Base-by-base conservation (phyloP, 208 protist species). In the Wallacemonas sp. region DNA sequence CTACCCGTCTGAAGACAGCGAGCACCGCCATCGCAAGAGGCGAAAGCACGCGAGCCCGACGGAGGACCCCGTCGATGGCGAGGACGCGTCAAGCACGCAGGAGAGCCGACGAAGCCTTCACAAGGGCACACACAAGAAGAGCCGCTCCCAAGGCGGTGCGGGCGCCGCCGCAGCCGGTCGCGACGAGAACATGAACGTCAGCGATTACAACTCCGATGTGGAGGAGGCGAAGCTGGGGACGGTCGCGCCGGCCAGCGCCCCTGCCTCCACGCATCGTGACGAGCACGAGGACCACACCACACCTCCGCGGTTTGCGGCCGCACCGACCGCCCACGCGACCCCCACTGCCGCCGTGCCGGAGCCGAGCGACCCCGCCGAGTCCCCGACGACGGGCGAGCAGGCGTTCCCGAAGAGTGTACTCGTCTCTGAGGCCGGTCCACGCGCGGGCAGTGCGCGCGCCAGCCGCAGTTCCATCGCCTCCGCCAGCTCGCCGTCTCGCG, bases 171-270 rank as follows among this genome's bases (percentile, higher is more conserved):
- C 22, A 23, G 20, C 14, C 22, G 18, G 26, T 48, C n/a, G 3
- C 16, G 59, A 67, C 44, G 52, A 57, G 12, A 31, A 42, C 23
- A 38, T 63, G 46, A 52, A n/a, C 65, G 65, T 63, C 18, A 63
- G 36, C 39, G 65, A 63, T 18, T 62, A 63, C 55, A 63, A 70
- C 42, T 50, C 38, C 11, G 57, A 64, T 14, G 28, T 25, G 18
- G 57, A 64, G 57, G 57, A 50, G 42, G 42, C 57, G 3, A 64
- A 50, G 42, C 57, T 64, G 12, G 57, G 12, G 10, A 22, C 44
- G 18, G 44, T 23, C 16, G n/a, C 44, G 36, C 36, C 36, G 7
- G 36, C 36, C 36, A 41, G 0, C 36, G 36, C 36, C 7, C 36
- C 36, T 41, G 36, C 36, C 14, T 16, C 36, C 36, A 41, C 36